Evolutionary conservation across 208 protist species (phyloP), one percentile per base, ranked within the genome.

Genomic region (Crithidia sp.): DNA sequence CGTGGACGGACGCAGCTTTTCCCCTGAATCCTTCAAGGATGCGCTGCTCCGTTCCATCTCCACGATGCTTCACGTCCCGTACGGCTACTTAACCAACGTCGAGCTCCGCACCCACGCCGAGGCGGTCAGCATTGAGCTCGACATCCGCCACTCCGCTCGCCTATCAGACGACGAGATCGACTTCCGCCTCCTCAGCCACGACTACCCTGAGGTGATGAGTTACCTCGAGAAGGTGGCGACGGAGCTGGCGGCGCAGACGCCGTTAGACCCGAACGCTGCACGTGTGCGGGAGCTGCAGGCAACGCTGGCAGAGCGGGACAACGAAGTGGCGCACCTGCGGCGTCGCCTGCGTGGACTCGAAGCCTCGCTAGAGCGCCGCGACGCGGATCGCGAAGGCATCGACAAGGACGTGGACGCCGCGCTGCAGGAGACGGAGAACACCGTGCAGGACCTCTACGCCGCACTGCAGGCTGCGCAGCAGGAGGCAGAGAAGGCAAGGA

Each of bases 341-440:
- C 58, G 71, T 45, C 56, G 53, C 52, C 64, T 91, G 39, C 63
- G 76, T 5, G 72, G 56, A 17, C 44, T 81, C 44, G 77, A 95
- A 69, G 74, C 67, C 19, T 81, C 80, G 37, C 67, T 95, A 12
- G 74, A 81, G 47, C 78, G 84, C 16, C 81, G 81, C 45, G 61
- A 86, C 55, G 40, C 55, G 7, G 71, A 87, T 12, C 78, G 76
- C 13, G 76, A 76, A 36, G 56, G 59, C 5, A 44, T 80, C 4
- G 78, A 91, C 67, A 62, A 53, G 36, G 76, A 87, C 17, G 74
- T 89, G 13, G 82, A 84, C 8, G 52, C 40, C 0, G 84, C 79
- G 7, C 74, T 95, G 41, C 76, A 84, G 19, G 90, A 91, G 17
- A 90, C 90, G 7, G 87, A 89, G 49, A 19, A 43, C 16, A 93